Conservation (phyloP, 768 basidiomycete species). For the Mycena indigotica region DNA sequence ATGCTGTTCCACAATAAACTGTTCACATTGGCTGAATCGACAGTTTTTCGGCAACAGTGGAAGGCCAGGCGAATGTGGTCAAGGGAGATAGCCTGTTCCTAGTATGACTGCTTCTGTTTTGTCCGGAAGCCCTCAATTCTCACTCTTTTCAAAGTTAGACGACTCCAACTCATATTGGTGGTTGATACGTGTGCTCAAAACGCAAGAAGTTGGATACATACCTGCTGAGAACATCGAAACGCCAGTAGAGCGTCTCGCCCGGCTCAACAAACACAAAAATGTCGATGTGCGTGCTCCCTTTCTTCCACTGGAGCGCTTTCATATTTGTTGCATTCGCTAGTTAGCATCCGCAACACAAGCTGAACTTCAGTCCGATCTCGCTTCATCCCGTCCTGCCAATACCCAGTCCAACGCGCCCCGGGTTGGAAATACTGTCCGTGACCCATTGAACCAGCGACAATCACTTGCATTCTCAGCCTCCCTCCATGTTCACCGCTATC, state of each 20-base stretch:
- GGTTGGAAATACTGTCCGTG: constrained; percentile 28
- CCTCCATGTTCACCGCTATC: constrained; percentile 71
- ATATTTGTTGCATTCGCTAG: constrained; percentile 39
- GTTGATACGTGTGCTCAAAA: constrained; percentile 98
- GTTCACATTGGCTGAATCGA: neutral
- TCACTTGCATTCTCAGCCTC: constrained; percentile 74
- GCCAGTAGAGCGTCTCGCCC: constrained; percentile 91
- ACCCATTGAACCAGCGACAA: constrained; percentile 30
- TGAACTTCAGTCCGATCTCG: constrained; percentile 60
- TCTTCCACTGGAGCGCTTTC: constrained; percentile 8
- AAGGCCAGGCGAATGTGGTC: constrained; percentile 97
- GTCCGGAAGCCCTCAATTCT: too few species aligned
- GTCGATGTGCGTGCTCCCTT: constrained; percentile 74
- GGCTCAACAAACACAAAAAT: constrained; percentile 96
- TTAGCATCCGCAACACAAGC: constrained; percentile 74
- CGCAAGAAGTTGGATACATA: constrained; percentile 98
- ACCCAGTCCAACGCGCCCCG: constrained; percentile 37
- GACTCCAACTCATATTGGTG: constrained; percentile 99
- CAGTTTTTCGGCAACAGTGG: constrained; percentile 80
- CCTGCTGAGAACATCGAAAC: constrained; percentile 99
- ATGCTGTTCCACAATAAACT: neutral
- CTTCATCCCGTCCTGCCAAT: constrained; percentile 48
- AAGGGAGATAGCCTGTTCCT: constrained; percentile 96
- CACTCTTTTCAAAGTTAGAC: too few species aligned
- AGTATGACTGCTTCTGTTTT: too few species aligned